Evolutionary conservation across 345 rosid genomes (phyloP).

Genomic region (Eutrema japonicum): DNA sequence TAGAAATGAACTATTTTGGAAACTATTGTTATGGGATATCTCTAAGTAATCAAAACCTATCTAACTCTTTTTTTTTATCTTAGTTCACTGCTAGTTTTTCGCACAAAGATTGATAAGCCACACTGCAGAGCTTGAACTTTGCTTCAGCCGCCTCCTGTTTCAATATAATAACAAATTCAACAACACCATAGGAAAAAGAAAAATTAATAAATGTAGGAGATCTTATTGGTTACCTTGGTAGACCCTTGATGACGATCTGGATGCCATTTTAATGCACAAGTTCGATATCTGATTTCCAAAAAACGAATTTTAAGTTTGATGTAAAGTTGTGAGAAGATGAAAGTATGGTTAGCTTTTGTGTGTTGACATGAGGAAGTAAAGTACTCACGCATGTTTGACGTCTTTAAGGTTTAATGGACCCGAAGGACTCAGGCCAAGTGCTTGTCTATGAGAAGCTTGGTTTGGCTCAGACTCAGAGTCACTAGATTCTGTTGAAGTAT

Average conservation of each 20-base stretch:
- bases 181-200: not conserved
- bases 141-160: conserved; percentile 78
- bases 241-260: conserved; percentile 97
- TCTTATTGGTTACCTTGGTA: conserved; percentile 62
- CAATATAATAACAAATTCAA: conserved; percentile 16
- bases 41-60: conserved; percentile 29
- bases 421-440: conserved; percentile 73
- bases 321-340: conserved; percentile 14
- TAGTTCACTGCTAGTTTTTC: conserved; percentile 65
- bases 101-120: conserved; percentile 82
- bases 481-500: conserved; percentile 60
- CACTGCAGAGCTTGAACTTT: conserved; percentile 91
- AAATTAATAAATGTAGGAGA: not conserved
- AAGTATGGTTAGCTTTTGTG: conserved; percentile 8
- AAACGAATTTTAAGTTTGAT: not conserved
- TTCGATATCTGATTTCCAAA: conserved; percentile 61
- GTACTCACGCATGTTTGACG: conserved; percentile 82
- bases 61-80: conserved; percentile 16
- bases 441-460: conserved; percentile 65
- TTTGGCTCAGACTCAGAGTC: conserved; percentile 47
- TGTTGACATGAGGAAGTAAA: conserved; percentile 22
- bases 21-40: conserved; percentile 7
- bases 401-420: conserved; percentile 83
- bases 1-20: conserved; percentile 9
- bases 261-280: conserved; percentile 92